Evolutionary conservation across 169 alveolate species (phyloP), one percentile per base, ranked within the genome.

Genomic region (Eimeria praecox): DNA sequence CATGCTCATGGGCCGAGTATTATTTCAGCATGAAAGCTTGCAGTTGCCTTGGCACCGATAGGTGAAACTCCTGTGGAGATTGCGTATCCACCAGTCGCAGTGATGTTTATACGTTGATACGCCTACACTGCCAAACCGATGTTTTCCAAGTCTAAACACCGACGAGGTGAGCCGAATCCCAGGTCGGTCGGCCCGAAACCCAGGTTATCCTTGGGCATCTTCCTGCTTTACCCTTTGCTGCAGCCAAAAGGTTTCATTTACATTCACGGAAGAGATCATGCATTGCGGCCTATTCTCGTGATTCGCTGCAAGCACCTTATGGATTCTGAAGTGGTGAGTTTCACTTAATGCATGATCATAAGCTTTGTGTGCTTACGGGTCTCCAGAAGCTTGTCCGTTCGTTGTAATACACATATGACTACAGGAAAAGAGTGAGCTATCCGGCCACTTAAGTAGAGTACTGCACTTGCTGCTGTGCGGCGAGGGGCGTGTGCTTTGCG

Each of bases 201-300:
- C 46, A 69, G 0, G 33, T 0, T 59, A 22, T 59, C 27, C 69
- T 22, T 69, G 49, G 8, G 44, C 2, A 5, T 33, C n/a, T 14
- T 33, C 6, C 80, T 24, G 9, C 16, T 69, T 35, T 30, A 33
- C 35, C 10, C 30, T 69, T 69, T 69, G 80, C 80, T 69, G 80
- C 95, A 96, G 92, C 75, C 46, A 27, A 89, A 85, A 16, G 98
- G 98, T 14, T 97, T 95, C 88, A 95, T 97, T 75, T 97, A 97
- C 94, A 80, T 97, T 56, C 96, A 95, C 75, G 98, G 98, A 30
- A 90, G 98, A 85, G 98, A 97, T 92, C 89, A 89, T 66, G 92
- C 92, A 12, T 56, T 95, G 46, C 96, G 98, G n/a, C 98, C 98
- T 3, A 97, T 97, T 42, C 86, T 97, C 46, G 86, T 97, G 44